These are phyloP conservation scores for Pisolithus orientalis DNA, from an alignment of 768 basidiomycete genomes.

Conservation along the genomic window DNA sequence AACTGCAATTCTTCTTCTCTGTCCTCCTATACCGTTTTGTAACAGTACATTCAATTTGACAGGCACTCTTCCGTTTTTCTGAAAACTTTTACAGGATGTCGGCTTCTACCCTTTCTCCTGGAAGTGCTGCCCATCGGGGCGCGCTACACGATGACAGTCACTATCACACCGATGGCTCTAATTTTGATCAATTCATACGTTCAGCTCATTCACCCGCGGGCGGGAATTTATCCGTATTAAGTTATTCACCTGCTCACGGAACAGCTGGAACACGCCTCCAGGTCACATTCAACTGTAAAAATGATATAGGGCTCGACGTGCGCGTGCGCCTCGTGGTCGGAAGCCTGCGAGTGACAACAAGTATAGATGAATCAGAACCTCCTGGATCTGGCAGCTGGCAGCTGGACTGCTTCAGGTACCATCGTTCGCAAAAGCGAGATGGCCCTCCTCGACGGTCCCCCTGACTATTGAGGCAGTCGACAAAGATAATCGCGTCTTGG, in stretches of 20 bases:
- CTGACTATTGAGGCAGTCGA: conserved; percentile 61
- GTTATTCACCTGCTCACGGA: conserved; percentile 61
- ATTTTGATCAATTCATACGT: conserved; percentile 12
- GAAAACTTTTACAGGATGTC: background rate
- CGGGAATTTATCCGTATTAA: conserved; percentile 58
- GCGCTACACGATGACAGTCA: background rate
- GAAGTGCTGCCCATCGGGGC: background rate
- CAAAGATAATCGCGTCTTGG: conserved; percentile 46
- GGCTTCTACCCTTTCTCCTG: background rate
- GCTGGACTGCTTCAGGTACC: conserved; percentile 60
- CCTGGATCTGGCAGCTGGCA: conserved; percentile 52
- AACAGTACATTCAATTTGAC: background rate
- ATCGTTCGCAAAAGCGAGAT: conserved; percentile 36
- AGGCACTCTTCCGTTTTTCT: background rate
- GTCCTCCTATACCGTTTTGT: background rate
- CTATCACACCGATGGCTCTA: background rate
- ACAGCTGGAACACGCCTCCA: conserved; percentile 56
- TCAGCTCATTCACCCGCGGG: conserved; percentile 37
- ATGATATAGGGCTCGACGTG: conserved; percentile 27
- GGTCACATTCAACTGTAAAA: conserved; percentile 41
- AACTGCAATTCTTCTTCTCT: background rate
- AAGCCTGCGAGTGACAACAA: conserved; percentile 58
- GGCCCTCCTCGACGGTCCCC: conserved; percentile 38
- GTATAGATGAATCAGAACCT: conserved; percentile 48
- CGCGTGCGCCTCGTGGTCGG: conserved; percentile 74